Percentiles rank a stretch among this genome's conserved stretches.
Conservation (phyloP, 2,329 filamentous ascomycete genomes). For the Sarocladium kiliense region DNA sequence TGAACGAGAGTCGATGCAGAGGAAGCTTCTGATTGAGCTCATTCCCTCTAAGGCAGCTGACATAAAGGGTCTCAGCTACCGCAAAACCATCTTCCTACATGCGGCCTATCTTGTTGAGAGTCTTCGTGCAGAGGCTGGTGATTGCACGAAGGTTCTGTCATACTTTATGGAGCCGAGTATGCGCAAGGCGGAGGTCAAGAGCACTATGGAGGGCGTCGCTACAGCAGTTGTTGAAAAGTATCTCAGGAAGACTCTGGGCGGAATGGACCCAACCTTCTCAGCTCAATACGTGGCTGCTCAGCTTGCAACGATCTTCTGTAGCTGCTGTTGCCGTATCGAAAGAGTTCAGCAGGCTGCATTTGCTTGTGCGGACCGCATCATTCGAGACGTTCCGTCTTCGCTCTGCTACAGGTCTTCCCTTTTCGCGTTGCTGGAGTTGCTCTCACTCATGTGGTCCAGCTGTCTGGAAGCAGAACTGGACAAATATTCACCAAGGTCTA, state of each 20-base stretch:
- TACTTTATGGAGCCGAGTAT: conserved; percentile 95
- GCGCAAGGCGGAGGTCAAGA: conserved; percentile 58
- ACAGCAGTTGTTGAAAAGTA: conserved; percentile 74
- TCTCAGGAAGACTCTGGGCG: conserved; percentile 67
- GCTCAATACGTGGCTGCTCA: conserved; percentile 87
- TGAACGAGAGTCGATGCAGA: conserved; percentile 74
- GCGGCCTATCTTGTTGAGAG: conserved; percentile 86
- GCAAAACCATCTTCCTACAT: conserved; percentile 87
- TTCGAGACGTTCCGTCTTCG: conserved; percentile 78
- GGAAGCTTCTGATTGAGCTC: conserved; percentile 67
- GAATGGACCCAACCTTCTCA: conserved; percentile 72
- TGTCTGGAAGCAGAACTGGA: conserved; percentile 94
- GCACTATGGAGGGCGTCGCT: conserved; percentile 59
- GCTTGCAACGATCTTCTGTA: conserved; percentile 76
- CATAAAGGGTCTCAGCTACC: conserved; percentile 78
- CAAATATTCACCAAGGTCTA: conserved; percentile 81
- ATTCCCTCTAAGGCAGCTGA: conserved; percentile 73
- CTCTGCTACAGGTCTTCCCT: conserved; percentile 86
- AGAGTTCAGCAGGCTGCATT: conserved; percentile 86
- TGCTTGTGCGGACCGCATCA: conserved; percentile 77
- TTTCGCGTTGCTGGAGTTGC: conserved; percentile 85
- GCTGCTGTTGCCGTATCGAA: conserved; percentile 89
- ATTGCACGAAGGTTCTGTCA: conserved; percentile 81
- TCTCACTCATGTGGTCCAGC: conserved; percentile 92
- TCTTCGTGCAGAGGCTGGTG: conserved; percentile 76